Conservation (phyloP, 2,329 filamentous ascomycete species). For the Trichoderma sp. region DNA sequence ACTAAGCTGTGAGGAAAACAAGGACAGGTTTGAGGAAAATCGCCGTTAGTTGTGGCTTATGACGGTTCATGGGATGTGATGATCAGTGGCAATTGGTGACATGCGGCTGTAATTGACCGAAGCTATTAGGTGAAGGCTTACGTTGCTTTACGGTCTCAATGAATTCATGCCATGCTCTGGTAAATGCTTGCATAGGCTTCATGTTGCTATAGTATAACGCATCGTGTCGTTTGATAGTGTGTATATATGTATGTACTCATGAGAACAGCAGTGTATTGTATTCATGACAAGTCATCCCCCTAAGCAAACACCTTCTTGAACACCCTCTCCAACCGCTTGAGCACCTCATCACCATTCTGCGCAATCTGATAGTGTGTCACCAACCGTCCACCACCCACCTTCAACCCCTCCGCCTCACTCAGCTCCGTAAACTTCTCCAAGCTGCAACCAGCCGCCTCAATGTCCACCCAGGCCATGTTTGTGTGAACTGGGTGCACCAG, state of each 20-base stretch:
- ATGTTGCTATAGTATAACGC: background rate
- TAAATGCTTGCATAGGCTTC: background rate
- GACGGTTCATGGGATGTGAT: background rate
- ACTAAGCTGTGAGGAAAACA: background rate
- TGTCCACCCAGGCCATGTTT: slow-evolving; percentile 90
- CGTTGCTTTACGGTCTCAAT: background rate
- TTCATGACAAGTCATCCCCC: background rate
- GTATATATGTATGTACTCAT: background rate
- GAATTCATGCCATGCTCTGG: background rate
- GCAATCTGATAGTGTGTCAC: slow-evolving; percentile 64
- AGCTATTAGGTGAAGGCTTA: background rate
- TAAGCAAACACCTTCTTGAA: slow-evolving; percentile 45
- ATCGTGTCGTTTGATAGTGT: background rate
- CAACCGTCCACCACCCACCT: slow-evolving; percentile 43
- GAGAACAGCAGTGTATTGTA: background rate
- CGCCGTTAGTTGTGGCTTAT: background rate
- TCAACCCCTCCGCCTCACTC: slow-evolving; percentile 46
- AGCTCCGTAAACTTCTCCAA: slow-evolving; percentile 41
- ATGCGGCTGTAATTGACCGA: background rate
- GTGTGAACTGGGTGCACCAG: slow-evolving; percentile 72
- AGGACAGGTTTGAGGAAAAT: background rate
- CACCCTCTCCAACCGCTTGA: slow-evolving; percentile 56
- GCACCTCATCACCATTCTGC: slow-evolving; percentile 58
- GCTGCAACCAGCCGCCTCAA: slow-evolving; percentile 58
- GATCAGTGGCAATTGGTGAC: background rate